These are phyloP conservation scores for Paracamarosporium sp. DNA, from an alignment of 2,329 filamentous ascomycete species.

Conservation along the genomic window DNA sequence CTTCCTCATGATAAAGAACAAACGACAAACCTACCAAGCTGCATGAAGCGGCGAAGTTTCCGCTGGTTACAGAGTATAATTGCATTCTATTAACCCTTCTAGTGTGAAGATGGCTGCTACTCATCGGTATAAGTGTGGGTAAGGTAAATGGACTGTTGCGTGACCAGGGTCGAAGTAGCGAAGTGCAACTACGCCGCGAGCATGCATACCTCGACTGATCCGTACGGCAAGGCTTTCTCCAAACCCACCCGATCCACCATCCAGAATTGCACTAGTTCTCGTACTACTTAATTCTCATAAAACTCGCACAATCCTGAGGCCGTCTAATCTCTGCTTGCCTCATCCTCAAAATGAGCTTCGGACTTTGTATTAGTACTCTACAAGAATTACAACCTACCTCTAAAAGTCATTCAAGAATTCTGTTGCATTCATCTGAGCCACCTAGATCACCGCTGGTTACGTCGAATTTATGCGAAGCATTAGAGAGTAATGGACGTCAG, in stretches of 20 bases:
- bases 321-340: background rate
- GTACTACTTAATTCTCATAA: background rate
- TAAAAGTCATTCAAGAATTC: background rate
- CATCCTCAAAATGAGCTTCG: background rate
- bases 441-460: background rate
- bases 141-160: background rate
- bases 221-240: background rate
- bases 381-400: background rate
- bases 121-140: background rate
- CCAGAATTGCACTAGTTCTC: background rate
- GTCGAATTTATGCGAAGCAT: slow-evolving; percentile 24
- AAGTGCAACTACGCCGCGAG: background rate
- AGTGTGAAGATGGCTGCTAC: too few species aligned
- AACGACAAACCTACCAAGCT: too few species aligned
- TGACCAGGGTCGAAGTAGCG: background rate
- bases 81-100: too few species aligned
- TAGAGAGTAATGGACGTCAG: slow-evolving; percentile 28
- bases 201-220: background rate
- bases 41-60: too few species aligned
- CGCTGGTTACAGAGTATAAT: too few species aligned
- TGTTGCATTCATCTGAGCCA: background rate
- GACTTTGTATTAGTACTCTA: background rate
- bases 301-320: background rate
- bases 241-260: background rate
- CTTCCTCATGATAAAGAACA: too few species aligned